Percentiles rank a stretch among this genome's conserved stretches.
phyloP scores from a whole-genome alignment of 2,329 filamentous ascomycete genomes.

The Colletotrichum theobromicola region DNA sequence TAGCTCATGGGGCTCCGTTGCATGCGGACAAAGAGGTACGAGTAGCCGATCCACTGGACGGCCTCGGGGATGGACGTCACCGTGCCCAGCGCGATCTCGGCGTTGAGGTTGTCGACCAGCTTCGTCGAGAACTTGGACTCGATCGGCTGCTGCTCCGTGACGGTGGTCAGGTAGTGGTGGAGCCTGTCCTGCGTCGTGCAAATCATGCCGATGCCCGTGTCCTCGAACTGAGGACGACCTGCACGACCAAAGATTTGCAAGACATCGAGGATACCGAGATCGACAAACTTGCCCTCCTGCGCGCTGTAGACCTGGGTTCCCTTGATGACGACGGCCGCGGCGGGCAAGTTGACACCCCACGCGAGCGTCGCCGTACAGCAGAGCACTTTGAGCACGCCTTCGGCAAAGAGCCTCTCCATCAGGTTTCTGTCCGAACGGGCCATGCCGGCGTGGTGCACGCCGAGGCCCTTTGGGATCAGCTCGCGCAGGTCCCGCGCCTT shows the following conservation, averaged over 20 bases:
- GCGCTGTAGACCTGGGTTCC: constrained; percentile 97
- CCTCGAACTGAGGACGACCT: constrained; percentile 95
- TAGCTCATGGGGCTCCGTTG: constrained; percentile 88
- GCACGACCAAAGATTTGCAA: constrained; percentile 98
- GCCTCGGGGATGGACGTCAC: constrained; percentile 94
- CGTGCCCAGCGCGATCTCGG: constrained; percentile 90
- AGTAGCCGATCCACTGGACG: constrained; percentile 97
- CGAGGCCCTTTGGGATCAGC: constrained; percentile 86
- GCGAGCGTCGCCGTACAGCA: constrained; percentile 98
- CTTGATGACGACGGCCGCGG: constrained; percentile 96
- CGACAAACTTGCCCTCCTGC: constrained; percentile 94
- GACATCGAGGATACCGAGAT: constrained; percentile 94
- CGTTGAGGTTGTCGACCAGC: constrained; percentile 95
- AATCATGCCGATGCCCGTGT: constrained; percentile 97
- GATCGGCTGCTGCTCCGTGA: constrained; percentile 95
- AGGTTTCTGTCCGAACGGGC: constrained; percentile 90
- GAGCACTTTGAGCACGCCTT: constrained; percentile 94
- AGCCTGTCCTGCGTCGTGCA: constrained; percentile 96
- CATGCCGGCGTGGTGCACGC: constrained; percentile 97
- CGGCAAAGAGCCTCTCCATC: constrained; percentile 90
- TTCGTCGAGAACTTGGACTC: constrained; percentile 96
- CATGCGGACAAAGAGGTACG: constrained; percentile 97
- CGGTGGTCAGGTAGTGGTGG: constrained; percentile 86
- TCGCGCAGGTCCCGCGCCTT: constrained; percentile 89
- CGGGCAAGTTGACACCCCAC: constrained; percentile 98